A percentile compares a stretch with the other conserved stretches of the same genome.
phyloP scores from a whole-genome alignment of 164 flowering plant species.

The Vitis cinerea region DNA sequence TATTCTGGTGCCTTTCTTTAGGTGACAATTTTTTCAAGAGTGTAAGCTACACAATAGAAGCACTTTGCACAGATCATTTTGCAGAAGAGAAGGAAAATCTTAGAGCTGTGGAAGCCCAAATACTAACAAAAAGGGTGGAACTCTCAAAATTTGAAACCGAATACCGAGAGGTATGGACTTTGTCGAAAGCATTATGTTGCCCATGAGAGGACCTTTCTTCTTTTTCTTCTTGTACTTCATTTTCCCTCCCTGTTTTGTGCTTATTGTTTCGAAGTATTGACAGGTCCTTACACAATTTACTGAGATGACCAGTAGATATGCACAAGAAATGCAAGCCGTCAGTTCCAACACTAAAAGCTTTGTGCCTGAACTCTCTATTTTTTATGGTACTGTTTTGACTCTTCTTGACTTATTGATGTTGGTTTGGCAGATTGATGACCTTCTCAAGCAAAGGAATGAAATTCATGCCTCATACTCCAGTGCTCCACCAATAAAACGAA shows the following conservation, averaged over 20 bases:
- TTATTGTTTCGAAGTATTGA: slow-evolving; percentile 2
- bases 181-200: neutral
- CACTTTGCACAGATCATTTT: slow-evolving; percentile 73
- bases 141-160: slow-evolving; percentile 86
- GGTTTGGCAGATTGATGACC: slow-evolving; percentile 73
- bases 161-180: slow-evolving; percentile 73
- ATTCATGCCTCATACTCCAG: slow-evolving; percentile 79
- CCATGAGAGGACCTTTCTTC: neutral
- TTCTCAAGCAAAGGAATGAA: slow-evolving; percentile 75
- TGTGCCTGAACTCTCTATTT: neutral
- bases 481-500: slow-evolving; percentile 63
- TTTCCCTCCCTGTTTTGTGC: neutral
- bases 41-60: slow-evolving; percentile 86
- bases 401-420: slow-evolving; percentile 9
- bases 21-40: slow-evolving; percentile 97
- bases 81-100: slow-evolving; percentile 73
- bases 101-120: slow-evolving; percentile 77
- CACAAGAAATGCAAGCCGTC: slow-evolving; percentile 89
- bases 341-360: slow-evolving; percentile 24
- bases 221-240: neutral
- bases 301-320: slow-evolving; percentile 92
- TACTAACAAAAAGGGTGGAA: slow-evolving; percentile 81
- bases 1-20: slow-evolving; percentile 18
- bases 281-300: slow-evolving; percentile 96
- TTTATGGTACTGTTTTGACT: neutral